Evolutionary conservation across 2,329 filamentous ascomycete species (phyloP).

Genomic region (Colletotrichum eremochloae): DNA sequence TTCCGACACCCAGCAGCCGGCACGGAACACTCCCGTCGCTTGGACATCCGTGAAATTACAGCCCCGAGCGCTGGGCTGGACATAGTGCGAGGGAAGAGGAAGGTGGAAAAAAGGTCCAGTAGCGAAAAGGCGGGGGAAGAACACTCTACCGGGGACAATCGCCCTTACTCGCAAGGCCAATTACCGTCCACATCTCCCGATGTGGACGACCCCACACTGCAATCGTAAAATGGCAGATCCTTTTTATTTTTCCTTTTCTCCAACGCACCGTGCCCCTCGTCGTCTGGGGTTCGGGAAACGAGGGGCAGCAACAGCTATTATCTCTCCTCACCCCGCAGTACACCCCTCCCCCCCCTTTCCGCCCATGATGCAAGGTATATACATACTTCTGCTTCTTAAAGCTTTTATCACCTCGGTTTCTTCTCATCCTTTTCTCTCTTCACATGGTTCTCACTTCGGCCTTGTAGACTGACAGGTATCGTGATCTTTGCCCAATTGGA

Average conservation of each 20-base stretch:
- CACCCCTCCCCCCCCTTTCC: background rate
- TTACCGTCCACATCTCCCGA: constrained; percentile 40
- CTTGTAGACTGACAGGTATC: background rate
- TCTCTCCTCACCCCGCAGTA: background rate
- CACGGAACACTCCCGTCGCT: background rate
- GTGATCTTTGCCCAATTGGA: background rate
- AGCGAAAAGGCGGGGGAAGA: constrained; percentile 26
- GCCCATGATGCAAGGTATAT: constrained; percentile 17
- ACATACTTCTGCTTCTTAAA: constrained; percentile 9
- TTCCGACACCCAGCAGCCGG: background rate
- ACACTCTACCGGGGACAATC: constrained; percentile 36
- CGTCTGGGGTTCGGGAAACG: constrained; percentile 38
- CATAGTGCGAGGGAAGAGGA: background rate
- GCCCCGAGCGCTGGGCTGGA: constrained; percentile 16
- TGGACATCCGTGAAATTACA: constrained; percentile 26
- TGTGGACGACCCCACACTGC: constrained; percentile 26
- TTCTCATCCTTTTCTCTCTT: background rate
- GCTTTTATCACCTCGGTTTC: background rate
- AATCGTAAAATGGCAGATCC: constrained; percentile 8
- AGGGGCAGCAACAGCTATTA: constrained; percentile 31
- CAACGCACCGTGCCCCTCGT: constrained; percentile 39
- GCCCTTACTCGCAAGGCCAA: constrained; percentile 20
- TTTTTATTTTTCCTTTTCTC: constrained; percentile 8
- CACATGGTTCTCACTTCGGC: background rate
- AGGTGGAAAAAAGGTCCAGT: too few relatives aligned